Percentiles rank a stretch among this genome's conserved stretches.
These are phyloP conservation scores for Trametes sanguinea DNA, from an alignment of 768 basidiomycete species.

Conservation along the genomic window DNA sequence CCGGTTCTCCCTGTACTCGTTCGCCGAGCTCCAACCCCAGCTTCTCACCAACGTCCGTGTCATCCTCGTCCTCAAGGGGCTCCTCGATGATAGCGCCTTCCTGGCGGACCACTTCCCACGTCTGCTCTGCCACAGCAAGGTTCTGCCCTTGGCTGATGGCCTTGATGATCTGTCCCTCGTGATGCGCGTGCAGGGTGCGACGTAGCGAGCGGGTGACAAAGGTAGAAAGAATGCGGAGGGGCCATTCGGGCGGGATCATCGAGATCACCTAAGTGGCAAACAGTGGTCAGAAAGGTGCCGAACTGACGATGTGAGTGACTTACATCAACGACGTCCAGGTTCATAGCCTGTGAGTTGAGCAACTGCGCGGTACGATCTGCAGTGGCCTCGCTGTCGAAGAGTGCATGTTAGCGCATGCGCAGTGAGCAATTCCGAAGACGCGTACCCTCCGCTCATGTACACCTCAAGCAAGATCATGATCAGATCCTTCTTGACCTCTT, in stretches of 20 bases:
- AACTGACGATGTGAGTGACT: constrained; percentile 31
- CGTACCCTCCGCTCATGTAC: constrained; percentile 78
- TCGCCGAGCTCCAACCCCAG: constrained; percentile 21
- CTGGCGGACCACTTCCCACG: constrained; percentile 59
- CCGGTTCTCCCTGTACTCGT: constrained; percentile 23
- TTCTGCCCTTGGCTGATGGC: constrained; percentile 80
- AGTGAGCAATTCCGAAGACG: constrained; percentile 12
- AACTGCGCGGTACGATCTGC: constrained; percentile 64
- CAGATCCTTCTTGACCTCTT: constrained; percentile 55
- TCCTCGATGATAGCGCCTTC: constrained; percentile 73
- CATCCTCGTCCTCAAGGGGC: constrained; percentile 46
- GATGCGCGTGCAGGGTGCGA: constrained; percentile 65
- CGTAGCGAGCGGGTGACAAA: constrained; percentile 82
- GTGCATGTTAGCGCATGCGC: background rate
- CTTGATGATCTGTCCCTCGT: constrained; percentile 78
- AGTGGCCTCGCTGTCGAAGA: constrained; percentile 46
- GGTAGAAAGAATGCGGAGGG: constrained; percentile 66
- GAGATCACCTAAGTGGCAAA: constrained; percentile 52
- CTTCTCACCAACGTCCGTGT: constrained; percentile 29
- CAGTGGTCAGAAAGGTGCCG: background rate
- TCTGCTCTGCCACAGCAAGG: constrained; percentile 61
- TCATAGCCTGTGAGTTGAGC: constrained; percentile 77
- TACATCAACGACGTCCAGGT: constrained; percentile 78
- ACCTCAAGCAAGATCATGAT: constrained; percentile 75
- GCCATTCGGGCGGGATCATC: constrained; percentile 74